A percentile compares a stretch with the other conserved stretches of the same genome.
These are phyloP conservation scores for Hermanozyma aechmeae DNA, from an alignment of 805 yeast genomes.

Conservation along the genomic window DNA sequence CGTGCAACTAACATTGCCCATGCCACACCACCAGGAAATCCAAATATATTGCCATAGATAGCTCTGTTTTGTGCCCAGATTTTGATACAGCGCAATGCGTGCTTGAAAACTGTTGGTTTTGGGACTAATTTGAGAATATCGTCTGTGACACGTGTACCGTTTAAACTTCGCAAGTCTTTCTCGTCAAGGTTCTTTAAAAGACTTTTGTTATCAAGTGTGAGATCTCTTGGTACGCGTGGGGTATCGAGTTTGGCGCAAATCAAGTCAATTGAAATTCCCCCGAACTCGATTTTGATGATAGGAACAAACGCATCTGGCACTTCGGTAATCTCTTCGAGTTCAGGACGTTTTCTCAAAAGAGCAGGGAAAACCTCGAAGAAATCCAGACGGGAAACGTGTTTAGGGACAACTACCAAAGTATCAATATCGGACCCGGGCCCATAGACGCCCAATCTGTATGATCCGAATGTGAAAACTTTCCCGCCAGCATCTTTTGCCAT, in stretches of 20 bases:
- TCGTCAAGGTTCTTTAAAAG: constrained; percentile 83
- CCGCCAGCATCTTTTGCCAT: constrained; percentile 98
- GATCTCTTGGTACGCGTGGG: constrained; percentile 68
- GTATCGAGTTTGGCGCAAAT: constrained; percentile 77
- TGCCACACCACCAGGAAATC: constrained; percentile 99
- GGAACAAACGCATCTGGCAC: constrained; percentile 99
- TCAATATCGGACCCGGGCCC: constrained; percentile 99
- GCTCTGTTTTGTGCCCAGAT: constrained; percentile 97
- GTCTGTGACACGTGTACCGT: constrained; percentile 97
- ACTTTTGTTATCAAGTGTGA: constrained; percentile 78
- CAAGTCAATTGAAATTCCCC: constrained; percentile 89
- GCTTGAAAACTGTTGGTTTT: constrained; percentile 84
- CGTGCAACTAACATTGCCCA: constrained; percentile 99
- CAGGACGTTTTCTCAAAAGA: constrained; percentile 62
- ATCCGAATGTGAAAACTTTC: constrained; percentile 91
- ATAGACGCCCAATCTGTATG: constrained; percentile 89
- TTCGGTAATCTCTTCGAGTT: constrained; percentile 81
- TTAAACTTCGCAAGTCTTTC: constrained; percentile 77
- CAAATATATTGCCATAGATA: constrained; percentile 87
- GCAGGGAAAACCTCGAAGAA: constrained; percentile 76
- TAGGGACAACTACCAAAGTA: constrained; percentile 93
- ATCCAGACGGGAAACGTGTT: constrained; percentile 85
- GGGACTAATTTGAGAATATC: constrained; percentile 87
- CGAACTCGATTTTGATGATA: constrained; percentile 78
- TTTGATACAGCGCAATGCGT: constrained; percentile 86